Percentiles rank a stretch among this genome's conserved stretches.
Evolutionary conservation across 352 stramenopile genomes (phyloP).

Genomic region (Phytophthora vignae): DNA sequence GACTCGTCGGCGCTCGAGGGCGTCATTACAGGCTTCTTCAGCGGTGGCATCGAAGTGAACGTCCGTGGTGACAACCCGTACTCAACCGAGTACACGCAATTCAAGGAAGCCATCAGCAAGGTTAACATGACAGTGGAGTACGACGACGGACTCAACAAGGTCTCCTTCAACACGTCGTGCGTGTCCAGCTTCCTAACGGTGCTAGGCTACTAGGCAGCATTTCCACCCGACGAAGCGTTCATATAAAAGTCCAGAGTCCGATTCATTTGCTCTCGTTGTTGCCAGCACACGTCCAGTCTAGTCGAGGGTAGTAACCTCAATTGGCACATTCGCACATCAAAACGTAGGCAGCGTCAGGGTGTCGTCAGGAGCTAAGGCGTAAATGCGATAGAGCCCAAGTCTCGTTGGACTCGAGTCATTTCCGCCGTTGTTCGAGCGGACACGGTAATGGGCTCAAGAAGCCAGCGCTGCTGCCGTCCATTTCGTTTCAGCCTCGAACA

Average conservation of each 20-base stretch:
- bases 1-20: slow-evolving; percentile 34
- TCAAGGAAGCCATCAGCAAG: slow-evolving; percentile 44
- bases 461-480: not conserved
- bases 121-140: slow-evolving; percentile 67
- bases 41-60: slow-evolving; percentile 47
- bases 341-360: not conserved
- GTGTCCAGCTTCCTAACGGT: slow-evolving; percentile 40
- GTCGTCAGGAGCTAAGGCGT: not conserved
- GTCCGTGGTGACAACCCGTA: slow-evolving; percentile 55
- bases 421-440: not conserved
- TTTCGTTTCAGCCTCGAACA: slow-evolving; percentile 5
- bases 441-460: not conserved
- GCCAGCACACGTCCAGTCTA: not conserved
- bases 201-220: slow-evolving; percentile 26
- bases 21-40: slow-evolving; percentile 53
- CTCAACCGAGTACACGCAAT: slow-evolving; percentile 42
- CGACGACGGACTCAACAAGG: slow-evolving; percentile 48
- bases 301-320: not conserved
- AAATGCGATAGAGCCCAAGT: not conserved
- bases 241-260: not conserved
- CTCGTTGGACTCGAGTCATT: slow-evolving; percentile 13
- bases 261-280: not conserved
- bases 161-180: slow-evolving; percentile 45
- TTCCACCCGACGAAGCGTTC: not conserved
- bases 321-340: not conserved